phyloP scores from a whole-genome alignment of 139 green algal genomes.

The Nannochloris sp. region DNA sequence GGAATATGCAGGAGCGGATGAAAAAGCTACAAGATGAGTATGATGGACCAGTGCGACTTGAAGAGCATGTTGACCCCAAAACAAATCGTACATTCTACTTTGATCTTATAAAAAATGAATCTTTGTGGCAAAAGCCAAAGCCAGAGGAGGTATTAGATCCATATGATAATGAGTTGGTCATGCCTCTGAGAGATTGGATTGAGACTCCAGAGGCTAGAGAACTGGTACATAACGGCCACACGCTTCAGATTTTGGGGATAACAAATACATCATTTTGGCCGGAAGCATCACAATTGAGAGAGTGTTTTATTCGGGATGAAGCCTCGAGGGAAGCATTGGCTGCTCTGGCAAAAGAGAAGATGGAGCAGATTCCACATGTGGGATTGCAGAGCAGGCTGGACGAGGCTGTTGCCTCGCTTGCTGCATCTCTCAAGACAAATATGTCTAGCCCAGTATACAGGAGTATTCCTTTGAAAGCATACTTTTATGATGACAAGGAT shows the following conservation, averaged over 20 bases:
- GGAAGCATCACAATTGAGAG: slow-evolving; percentile 36
- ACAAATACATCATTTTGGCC: slow-evolving; percentile 74
- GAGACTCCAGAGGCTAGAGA: slow-evolving; percentile 55
- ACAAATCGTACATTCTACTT: slow-evolving; percentile 23
- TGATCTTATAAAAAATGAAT: slow-evolving; percentile 13
- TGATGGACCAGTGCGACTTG: not conserved
- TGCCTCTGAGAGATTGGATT: slow-evolving; percentile 68
- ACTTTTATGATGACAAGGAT: slow-evolving; percentile 9
- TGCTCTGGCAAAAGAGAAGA: slow-evolving; percentile 29
- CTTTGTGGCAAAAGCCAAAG: slow-evolving; percentile 22
- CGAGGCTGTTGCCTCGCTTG: slow-evolving; percentile 40
- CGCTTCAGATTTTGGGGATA: slow-evolving; percentile 72
- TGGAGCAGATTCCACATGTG: slow-evolving; percentile 55
- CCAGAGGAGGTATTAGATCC: slow-evolving; percentile 39
- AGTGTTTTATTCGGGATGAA: slow-evolving; percentile 31
- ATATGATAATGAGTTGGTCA: slow-evolving; percentile 72
- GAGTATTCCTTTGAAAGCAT: slow-evolving; percentile 1
- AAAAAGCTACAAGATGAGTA: not conserved
- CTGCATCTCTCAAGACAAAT: slow-evolving; percentile 25
- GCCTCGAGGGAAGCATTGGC: slow-evolving; percentile 18
- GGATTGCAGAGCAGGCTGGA: slow-evolving; percentile 55
- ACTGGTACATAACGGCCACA: slow-evolving; percentile 65
- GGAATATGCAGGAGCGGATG: slow-evolving; percentile 34
- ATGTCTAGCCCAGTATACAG: not conserved
- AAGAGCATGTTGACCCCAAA: slow-evolving; percentile 4